A percentile compares a stretch with the other conserved stretches of the same genome.
These are phyloP conservation scores for Globisporangium orthogonon DNA, from an alignment of 352 stramenopile species.

Conservation along the genomic window DNA sequence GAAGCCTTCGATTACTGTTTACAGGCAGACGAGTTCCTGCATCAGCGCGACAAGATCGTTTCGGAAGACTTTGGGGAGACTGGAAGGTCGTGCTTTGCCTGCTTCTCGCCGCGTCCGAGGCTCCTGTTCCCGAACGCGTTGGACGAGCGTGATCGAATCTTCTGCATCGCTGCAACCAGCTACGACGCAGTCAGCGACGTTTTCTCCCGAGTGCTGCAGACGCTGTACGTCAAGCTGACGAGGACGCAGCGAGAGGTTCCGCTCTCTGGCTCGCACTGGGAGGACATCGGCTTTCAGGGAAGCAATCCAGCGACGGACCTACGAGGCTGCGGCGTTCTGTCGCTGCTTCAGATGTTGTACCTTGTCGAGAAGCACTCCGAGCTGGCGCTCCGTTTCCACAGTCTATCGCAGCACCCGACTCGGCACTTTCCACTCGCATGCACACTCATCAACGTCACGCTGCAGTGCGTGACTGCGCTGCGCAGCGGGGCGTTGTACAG, in stretches of 20 bases:
- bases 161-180: constrained; percentile 53
- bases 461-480: constrained; percentile 62
- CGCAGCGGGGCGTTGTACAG: constrained; percentile 56
- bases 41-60: constrained; percentile 47
- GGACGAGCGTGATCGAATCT: constrained; percentile 67
- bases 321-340: constrained; percentile 77
- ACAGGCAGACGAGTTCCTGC: constrained; percentile 27
- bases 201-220: constrained; percentile 53
- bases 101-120: constrained; percentile 38
- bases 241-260: constrained; percentile 25
- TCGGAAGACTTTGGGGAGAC: constrained; percentile 31
- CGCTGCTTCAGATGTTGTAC: constrained; percentile 80
- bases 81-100: constrained; percentile 47
- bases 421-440: constrained; percentile 75
- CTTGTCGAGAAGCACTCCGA: constrained; percentile 61
- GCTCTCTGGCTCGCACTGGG: constrained; percentile 74
- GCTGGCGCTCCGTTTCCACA: constrained; percentile 39
- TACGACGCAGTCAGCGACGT: constrained; percentile 43
- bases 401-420: constrained; percentile 40
- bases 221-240: constrained; percentile 49
- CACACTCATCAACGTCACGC: constrained; percentile 67
- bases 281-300: constrained; percentile 87
- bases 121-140: constrained; percentile 45
- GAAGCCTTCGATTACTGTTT: constrained; percentile 39
- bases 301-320: constrained; percentile 85